These are phyloP conservation scores for Xylariaceae sp. DNA, from an alignment of 2,329 filamentous ascomycete species.

Conservation along the genomic window DNA sequence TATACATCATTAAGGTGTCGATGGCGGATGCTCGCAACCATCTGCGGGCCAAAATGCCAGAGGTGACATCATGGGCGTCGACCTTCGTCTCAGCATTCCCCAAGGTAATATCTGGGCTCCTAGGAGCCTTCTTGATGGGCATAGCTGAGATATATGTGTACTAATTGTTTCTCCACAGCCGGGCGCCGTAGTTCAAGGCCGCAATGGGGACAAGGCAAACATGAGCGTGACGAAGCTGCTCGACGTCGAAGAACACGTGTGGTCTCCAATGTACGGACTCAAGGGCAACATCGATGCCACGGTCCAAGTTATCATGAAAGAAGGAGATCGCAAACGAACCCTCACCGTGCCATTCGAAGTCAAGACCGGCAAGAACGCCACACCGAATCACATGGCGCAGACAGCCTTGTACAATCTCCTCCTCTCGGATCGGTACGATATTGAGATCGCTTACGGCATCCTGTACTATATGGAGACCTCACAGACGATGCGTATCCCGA, in stretches of 20 bases:
- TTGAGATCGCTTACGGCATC: slow-evolving; percentile 83
- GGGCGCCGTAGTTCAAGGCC: slow-evolving; percentile 71
- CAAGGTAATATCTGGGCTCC: too few species aligned
- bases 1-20: slow-evolving; percentile 80
- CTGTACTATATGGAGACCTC: slow-evolving; percentile 94
- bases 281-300: slow-evolving; percentile 98
- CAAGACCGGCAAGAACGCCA: slow-evolving; percentile 86
- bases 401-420: slow-evolving; percentile 91
- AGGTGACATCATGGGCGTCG: slow-evolving; percentile 77
- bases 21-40: slow-evolving; percentile 70
- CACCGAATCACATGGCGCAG: slow-evolving; percentile 80
- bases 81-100: slow-evolving; percentile 71
- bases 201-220: slow-evolving; percentile 67
- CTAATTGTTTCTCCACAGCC: too few species aligned
- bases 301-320: slow-evolving; percentile 76
- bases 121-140: too few species aligned
- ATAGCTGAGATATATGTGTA: too few species aligned
- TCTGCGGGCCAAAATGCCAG: slow-evolving; percentile 74
- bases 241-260: slow-evolving; percentile 95
- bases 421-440: slow-evolving; percentile 89
- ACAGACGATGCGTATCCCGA: slow-evolving; percentile 76
- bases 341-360: slow-evolving; percentile 90
- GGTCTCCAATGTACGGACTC: slow-evolving; percentile 95
- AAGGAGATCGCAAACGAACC: slow-evolving; percentile 59
- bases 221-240: slow-evolving; percentile 91